Evolutionary conservation across 768 basidiomycete species (phyloP).

Genomic region (Hemileccinum rubropunctum): DNA sequence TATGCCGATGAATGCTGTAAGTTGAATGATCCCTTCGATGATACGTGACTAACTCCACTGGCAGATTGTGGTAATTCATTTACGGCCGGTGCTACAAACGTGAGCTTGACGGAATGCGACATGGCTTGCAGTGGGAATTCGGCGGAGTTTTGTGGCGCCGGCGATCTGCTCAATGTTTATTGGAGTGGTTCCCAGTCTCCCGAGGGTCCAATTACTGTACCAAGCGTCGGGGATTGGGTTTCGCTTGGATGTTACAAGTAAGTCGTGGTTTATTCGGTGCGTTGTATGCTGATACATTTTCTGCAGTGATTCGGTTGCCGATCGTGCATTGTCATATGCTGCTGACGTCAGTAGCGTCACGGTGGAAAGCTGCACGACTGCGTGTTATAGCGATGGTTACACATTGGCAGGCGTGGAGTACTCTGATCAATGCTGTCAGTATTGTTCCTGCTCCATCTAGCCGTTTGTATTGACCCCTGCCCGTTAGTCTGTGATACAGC

Average conservation of each 20-base stretch:
- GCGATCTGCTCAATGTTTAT: conserved; percentile 58
- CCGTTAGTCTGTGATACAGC: conserved; percentile 29
- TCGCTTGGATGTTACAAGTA: conserved; percentile 77
- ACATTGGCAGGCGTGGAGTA: conserved; percentile 45
- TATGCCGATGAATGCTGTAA: conserved; percentile 64
- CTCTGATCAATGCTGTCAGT: conserved; percentile 49
- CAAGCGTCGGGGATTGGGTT: conserved; percentile 59
- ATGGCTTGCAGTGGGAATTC: conserved; percentile 60
- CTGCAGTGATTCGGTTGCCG: conserved; percentile 32
- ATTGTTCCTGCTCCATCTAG: conserved; percentile 13
- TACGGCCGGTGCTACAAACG: conserved; percentile 42
- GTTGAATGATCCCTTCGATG: conserved; percentile 16
- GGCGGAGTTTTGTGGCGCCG: conserved; percentile 59
- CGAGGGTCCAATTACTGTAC: conserved; percentile 46
- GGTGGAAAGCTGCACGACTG: conserved; percentile 47
- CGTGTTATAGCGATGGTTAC: conserved; percentile 43
- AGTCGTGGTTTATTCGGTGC: conserved; percentile 7
- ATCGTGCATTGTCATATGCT: conserved; percentile 34
- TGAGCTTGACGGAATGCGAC: conserved; percentile 53
- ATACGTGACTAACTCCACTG: neutral
- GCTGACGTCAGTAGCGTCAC: conserved; percentile 41
- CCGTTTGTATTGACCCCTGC: conserved; percentile 40
- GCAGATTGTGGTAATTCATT: conserved; percentile 65
- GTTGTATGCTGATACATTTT: neutral
- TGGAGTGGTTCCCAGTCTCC: conserved; percentile 60